Conservation (phyloP, 345 rosid species). For the Eucalyptus dawsonii region DNA sequence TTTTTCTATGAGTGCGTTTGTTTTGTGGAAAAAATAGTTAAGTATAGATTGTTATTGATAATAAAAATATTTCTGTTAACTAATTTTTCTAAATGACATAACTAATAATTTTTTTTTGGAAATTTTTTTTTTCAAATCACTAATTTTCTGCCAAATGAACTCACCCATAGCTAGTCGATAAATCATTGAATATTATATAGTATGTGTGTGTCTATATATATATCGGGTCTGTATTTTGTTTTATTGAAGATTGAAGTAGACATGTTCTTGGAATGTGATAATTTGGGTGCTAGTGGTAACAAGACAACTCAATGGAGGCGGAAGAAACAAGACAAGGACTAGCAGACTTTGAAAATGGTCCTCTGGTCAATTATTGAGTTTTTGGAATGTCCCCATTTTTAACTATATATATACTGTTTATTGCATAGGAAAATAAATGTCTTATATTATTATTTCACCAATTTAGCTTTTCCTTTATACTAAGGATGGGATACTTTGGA, state of each 20-base stretch:
- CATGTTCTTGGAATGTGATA: not conserved
- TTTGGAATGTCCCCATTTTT: not conserved
- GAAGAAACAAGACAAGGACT: not conserved
- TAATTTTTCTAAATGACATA: no score
- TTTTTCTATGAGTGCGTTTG: accelerated
- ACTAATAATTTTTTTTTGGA: accelerated
- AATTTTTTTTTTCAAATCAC: no score
- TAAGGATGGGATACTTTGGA: not conserved
- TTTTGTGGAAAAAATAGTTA: no score
- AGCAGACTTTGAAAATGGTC: not conserved
- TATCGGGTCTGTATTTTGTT: not conserved
- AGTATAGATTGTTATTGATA: accelerated
- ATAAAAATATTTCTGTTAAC: accelerated
- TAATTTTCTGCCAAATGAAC: no score
- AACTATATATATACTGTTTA: no score
- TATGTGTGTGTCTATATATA: not conserved
- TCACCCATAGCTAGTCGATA: not conserved
- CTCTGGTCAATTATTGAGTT: not conserved
- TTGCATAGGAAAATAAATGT: not conserved
- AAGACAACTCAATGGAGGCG: not conserved
- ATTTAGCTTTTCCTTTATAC: not conserved
- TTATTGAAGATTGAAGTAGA: not conserved
- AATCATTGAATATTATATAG: no score
- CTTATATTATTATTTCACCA: not conserved
- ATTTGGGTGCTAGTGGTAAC: not conserved